These are phyloP conservation scores for Pyropia yezoensis DNA, from an alignment of 23 red algal genomes.

Conservation along the genomic window DNA sequence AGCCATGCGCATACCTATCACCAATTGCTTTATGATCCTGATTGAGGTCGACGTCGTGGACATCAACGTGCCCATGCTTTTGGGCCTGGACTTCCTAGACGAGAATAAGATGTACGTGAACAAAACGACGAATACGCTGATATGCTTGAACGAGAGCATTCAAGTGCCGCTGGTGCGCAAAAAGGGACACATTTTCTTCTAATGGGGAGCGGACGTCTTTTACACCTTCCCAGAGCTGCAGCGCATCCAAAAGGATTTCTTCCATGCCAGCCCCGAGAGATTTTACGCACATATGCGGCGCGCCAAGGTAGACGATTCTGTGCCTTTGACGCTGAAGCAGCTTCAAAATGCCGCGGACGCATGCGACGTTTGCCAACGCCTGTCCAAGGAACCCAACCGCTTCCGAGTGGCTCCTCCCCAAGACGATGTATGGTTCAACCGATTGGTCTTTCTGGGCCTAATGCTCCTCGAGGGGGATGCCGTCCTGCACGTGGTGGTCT, in stretches of 20 bases:
- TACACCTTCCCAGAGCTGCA: slow-evolving; percentile 18
- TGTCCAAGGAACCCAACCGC: not conserved
- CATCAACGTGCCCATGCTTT: too few species aligned
- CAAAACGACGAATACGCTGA: not conserved
- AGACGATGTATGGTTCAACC: slow-evolving; percentile 5
- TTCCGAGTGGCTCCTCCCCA: not conserved
- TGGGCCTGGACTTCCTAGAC: not conserved
- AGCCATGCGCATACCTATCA: too few species aligned
- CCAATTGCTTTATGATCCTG: too few species aligned
- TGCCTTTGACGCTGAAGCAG: not conserved
- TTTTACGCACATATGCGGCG: not conserved
- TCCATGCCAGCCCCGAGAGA: slow-evolving; percentile 2
- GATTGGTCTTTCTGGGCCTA: not conserved
- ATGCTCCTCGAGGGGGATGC: not conserved
- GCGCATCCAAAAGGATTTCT: slow-evolving; percentile 10
- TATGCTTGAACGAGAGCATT: slow-evolving; percentile 1
- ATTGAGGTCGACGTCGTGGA: too few species aligned
- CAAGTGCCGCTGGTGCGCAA: slow-evolving; percentile 5
- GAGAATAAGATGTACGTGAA: slow-evolving; percentile 1
- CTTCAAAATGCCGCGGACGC: not conserved
- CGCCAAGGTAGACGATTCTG: not conserved
- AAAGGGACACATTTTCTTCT: slow-evolving; percentile 1
- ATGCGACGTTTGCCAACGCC: slow-evolving; percentile 8
- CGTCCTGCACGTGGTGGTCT: not conserved
- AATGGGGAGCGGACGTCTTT: not conserved